A percentile compares a stretch with the other conserved stretches of the same genome.
Conservation (phyloP, 768 basidiomycete species). For the Hirschioporus abietinus region DNA sequence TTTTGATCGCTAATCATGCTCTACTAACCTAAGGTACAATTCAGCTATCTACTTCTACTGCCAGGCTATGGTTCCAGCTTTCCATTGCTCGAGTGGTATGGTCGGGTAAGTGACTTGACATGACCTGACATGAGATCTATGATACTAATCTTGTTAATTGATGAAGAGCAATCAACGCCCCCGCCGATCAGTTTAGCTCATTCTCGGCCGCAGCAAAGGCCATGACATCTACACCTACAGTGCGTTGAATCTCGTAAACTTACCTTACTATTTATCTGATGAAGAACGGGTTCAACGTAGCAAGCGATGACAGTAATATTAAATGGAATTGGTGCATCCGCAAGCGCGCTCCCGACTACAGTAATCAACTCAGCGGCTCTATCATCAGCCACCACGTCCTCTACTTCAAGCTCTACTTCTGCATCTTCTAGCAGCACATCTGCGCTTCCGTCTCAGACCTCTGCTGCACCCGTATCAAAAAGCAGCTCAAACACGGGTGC, state of each 20-base stretch:
- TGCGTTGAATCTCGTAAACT: background rate
- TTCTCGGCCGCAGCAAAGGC: conserved; percentile 1
- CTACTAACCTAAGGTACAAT: background rate
- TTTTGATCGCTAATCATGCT: background rate
- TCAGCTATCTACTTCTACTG: conserved; percentile 8
- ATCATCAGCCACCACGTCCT: background rate
- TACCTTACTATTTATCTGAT: background rate
- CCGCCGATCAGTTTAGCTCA: background rate
- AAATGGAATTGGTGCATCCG: background rate
- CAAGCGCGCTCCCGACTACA: background rate
- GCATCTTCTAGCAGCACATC: background rate
- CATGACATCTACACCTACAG: background rate
- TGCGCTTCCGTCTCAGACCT: background rate
- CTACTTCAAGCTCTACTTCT: background rate
- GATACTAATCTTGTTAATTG: background rate
- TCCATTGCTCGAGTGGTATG: conserved; percentile 7
- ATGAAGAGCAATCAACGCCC: background rate
- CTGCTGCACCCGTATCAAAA: background rate
- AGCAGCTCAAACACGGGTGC: conserved; percentile 29
- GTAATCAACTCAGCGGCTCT: background rate
- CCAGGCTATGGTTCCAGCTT: conserved; percentile 4
- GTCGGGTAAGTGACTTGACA: conserved; percentile 4
- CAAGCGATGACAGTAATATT: background rate
- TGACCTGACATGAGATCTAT: no score
- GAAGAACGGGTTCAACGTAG: background rate